Evolutionary conservation across 129 eudicot species (phyloP), one percentile per base, ranked within the genome.

Genomic region (Scalesia atractyloides): DNA sequence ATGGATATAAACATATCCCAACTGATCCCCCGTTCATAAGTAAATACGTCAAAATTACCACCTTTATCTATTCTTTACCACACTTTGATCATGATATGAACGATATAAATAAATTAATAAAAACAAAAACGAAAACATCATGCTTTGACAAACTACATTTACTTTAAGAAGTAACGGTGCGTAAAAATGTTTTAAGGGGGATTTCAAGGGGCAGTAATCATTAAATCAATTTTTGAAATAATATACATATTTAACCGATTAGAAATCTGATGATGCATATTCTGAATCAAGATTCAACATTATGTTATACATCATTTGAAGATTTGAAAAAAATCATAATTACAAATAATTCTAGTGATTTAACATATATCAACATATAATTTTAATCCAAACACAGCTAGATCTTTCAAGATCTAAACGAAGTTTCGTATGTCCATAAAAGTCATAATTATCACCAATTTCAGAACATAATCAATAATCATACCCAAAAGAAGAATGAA

Each of bases 191-290:
- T 19, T 19, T 58, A 26, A 30, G 16, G 43, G 13, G 16, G 41
- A 13, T 24, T 60, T 60, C 12, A 19, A 5, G 44, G 18, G 43
- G 9, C 43, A 58, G 24, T 22, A 58, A 22, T 52, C 59, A 52
- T 52, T 34, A 58, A 20, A 24, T 22, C 34, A 58, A 36, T 30
- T 14, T 73, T 14, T 17, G 4, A 60, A 60, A 5, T 10, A 62
- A 30, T 30, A 72, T 51, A 61, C 69, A 18, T 70, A 76, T 53
- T 70, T 53, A 37, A 39, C 24, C 52, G 12, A 60, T 53, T 20
- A 19, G 11, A 47, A 56, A 24, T 69, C 43, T 60, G 3, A 19
- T n/a, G 5, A 36, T 22, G 22, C 72, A 26, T 19, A 44, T 17
- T 39, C 44, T 0, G 7, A 65, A 70, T 62, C 39, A 26, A 68